Base-by-base conservation (phyloP, 768 basidiomycete genomes). In the Lentinula aciculospora region DNA sequence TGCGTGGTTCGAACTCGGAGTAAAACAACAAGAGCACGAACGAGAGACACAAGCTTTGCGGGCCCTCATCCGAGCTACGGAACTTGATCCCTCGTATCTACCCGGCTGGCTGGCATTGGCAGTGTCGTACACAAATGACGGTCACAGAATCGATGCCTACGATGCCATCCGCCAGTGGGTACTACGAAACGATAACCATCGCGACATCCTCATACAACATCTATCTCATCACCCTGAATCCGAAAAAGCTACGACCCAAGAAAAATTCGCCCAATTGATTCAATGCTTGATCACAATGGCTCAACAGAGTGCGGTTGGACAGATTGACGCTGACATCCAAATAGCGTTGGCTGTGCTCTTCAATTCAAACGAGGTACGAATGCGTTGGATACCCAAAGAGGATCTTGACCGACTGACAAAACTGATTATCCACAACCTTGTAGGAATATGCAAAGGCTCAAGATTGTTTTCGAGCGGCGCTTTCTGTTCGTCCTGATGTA, bases 21-120 rank as follows among this genome's bases (percentile, higher is more conserved):
- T 99, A 49, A 94, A 92, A 71, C 97, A 98, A 67, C 97, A 99
- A 70, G 95, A 97, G 72, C 97, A 95, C 68, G 97, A 99, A 70
- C 85, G 95, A 15, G 97, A 99, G 72, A 79, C 81, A 7, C 87
- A 92, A 64, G 97, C 97, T 3, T 81, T 98, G 40, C 80, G 85
- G 56, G 97, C 97, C 1, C 80, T 99, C 19, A 75, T 80, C 49
- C 87, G 86, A 56, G 87, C 94, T 9, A 74, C 94, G 51, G 84
- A 89, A 60, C 81, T 98, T 34, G 89, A 96, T 64, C 85, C 93
- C 2, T 68, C 79, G 2, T 82, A 88, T 63, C 76, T 90, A 1
- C 80, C 86, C 0, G 81, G 96, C 1, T 96, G 94, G 87, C 84
- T 99, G 47, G 95, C 94, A 13, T 78, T 98, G 17, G 88, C 92